Base-by-base conservation (phyloP, 768 basidiomycete species). In the Mycena olivaceomarginata region DNA sequence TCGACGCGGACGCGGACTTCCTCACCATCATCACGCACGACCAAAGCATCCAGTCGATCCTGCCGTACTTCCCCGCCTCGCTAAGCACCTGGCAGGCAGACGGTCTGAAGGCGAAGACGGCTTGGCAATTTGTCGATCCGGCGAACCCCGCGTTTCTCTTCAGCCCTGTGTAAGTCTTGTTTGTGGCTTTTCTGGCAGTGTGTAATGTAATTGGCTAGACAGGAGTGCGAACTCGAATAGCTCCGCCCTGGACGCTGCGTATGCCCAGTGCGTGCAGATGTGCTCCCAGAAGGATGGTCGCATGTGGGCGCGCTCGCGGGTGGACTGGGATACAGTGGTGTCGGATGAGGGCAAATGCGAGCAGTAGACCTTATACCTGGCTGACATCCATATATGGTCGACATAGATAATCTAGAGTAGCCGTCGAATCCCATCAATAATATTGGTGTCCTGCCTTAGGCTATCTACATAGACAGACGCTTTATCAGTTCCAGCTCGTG, bases 1-100 rank as follows among this genome's bases (percentile, higher is more conserved):
- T 79, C 60, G 80, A 81, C 41, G 76, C 76, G 39, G 76, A 79
- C 40, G 25, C 69, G 12, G 78, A 81, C 45, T 74, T 81, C 15
- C 64, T 81, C 41, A 66, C 66, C 12, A 43, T 81, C 16, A 48
- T 79, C 31, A 43, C 78, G 53, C 80, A 81, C 31, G 80, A 81
- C 64, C 31, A 43, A 5, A 81, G 77, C 45, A 20, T 80, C 0
- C 13, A 8, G 20, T 72, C 20, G 20, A 45, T 59, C 0, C 56
- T 80, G 12, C 75, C 72, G 56, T 69, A 68, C 20, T 77, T 80
- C 66, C 75, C 79, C 12, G 73, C 53, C 40, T 74, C 71, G n/a
- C 40, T 80, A 18, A 46, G n/a, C 10, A 66, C 16, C 1, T 80
- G 79, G 79, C 41, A 80, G 66, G 63, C 46, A 8, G 25, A 41